Conservation (phyloP, 345 rosid species). For the Eucalyptus pumila region DNA sequence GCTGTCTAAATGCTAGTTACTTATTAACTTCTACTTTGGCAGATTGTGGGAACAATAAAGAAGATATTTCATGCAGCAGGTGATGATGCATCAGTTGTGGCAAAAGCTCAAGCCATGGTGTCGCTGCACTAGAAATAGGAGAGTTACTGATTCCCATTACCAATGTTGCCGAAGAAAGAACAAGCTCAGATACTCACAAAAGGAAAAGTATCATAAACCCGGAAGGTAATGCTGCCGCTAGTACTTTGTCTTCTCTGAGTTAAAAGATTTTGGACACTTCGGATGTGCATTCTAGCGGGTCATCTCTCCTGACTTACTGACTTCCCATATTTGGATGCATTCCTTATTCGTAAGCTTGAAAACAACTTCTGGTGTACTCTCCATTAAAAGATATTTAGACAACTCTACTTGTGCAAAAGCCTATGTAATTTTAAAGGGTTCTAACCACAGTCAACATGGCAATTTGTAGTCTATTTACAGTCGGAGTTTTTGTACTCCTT, state of each 20-base stretch:
- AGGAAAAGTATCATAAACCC: slow-evolving; percentile 56
- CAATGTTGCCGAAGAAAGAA: slow-evolving; percentile 54
- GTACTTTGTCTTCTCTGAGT: slow-evolving; percentile 56
- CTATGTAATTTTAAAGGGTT: not conserved
- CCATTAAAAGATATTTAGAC: not conserved
- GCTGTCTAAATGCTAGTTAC: no score
- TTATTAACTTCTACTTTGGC: no score
- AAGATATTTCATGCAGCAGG: not conserved
- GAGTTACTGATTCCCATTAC: slow-evolving; percentile 42
- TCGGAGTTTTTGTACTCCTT: not conserved
- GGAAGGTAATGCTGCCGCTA: slow-evolving; percentile 63
- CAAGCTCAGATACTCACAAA: slow-evolving; percentile 48
- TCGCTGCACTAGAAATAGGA: slow-evolving; percentile 14
- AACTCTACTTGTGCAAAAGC: not conserved
- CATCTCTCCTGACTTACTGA: slow-evolving; percentile 80
- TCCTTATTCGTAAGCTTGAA: not conserved
- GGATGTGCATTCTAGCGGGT: slow-evolving; percentile 79
- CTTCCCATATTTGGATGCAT: not conserved
- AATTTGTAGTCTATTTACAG: not conserved
- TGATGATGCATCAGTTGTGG: not conserved
- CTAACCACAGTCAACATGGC: not conserved
- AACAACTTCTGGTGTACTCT: not conserved
- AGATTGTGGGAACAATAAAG: no score
- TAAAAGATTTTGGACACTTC: slow-evolving; percentile 76
- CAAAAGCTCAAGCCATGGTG: not conserved